phyloP scores from a whole-genome alignment of 306 rosid genomes.

The Quercus dentata region DNA sequence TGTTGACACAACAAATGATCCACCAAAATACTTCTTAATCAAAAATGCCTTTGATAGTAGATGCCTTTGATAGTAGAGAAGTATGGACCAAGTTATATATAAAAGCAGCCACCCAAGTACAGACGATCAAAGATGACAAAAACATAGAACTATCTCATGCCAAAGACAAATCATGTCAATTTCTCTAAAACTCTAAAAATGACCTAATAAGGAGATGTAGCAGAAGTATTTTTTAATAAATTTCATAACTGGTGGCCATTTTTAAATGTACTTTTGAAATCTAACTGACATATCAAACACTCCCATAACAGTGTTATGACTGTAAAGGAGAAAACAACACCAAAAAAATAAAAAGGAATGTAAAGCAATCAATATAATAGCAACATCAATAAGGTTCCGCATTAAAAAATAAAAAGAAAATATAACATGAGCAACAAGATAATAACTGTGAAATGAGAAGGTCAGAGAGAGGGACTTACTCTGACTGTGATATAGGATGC shows the following conservation, averaged over 20 bases:
- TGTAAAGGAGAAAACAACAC: slow-evolving; percentile 1
- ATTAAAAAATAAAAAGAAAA: not conserved
- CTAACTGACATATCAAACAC: not conserved
- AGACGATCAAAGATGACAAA: not conserved
- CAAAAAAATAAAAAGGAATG: not conserved
- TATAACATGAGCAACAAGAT: not conserved
- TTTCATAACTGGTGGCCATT: not conserved
- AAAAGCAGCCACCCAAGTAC: not conserved
- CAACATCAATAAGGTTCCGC: slow-evolving; percentile 8
- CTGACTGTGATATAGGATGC: slow-evolving; percentile 87
- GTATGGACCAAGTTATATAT: not conserved
- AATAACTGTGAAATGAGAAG: not conserved
- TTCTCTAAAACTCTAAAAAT: not conserved
- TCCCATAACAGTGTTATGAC: not conserved
- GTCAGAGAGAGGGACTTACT: slow-evolving; percentile 45
- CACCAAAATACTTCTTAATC: not conserved
- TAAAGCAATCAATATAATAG: not conserved
- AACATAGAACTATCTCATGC: not conserved
- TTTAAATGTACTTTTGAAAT: not conserved
- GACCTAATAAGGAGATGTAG: not conserved
- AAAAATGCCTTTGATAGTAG: not conserved
- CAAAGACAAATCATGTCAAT: not conserved
- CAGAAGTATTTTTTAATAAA: not conserved
- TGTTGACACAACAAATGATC: not conserved
- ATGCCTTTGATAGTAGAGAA: not conserved